A percentile compares a stretch with the other conserved stretches of the same genome.
Conservation (phyloP, 176 grass and related monocot species). For the Luzula sylvatica region DNA sequence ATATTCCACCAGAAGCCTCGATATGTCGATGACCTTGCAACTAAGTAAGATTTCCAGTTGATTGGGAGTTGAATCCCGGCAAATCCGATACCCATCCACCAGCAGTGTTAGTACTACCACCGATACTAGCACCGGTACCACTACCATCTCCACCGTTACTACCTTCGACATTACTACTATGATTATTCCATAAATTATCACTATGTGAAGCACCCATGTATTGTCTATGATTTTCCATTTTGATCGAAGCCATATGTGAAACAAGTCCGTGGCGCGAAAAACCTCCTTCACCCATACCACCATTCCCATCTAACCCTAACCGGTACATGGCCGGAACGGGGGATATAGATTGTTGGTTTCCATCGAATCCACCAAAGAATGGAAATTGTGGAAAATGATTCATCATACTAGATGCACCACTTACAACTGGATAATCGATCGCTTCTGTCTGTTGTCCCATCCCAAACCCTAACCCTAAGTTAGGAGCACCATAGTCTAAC, state of each 20-base stretch:
- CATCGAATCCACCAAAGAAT: constrained; percentile 38
- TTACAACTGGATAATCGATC: constrained; percentile 40
- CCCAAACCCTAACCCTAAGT: constrained; percentile 66
- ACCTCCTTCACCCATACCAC: constrained; percentile 18
- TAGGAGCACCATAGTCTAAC: constrained; percentile 23
- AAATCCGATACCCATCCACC: constrained; percentile 56
- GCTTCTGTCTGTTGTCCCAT: constrained; percentile 40
- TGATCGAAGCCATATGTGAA: constrained; percentile 37
- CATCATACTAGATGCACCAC: constrained; percentile 32
- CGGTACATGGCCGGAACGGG: constrained; percentile 30
- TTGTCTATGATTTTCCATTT: constrained; percentile 43
- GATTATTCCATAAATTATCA: constrained; percentile 33
- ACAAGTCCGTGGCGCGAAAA: constrained; percentile 28
- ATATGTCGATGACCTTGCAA: background rate
- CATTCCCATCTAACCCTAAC: constrained; percentile 32
- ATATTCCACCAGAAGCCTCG: background rate
- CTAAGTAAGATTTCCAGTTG: constrained; percentile 22
- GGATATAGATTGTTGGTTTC: constrained; percentile 22
- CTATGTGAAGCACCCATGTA: constrained; percentile 39
- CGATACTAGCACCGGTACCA: background rate
- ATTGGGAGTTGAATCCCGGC: constrained; percentile 48
- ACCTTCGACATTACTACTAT: background rate
- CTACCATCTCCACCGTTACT: constrained; percentile 4
- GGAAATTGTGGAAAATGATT: constrained; percentile 54
- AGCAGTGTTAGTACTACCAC: constrained; percentile 6